Evolutionary conservation across 2,329 filamentous ascomycete species (phyloP).

Genomic region (Colletotrichum cordylinicola): DNA sequence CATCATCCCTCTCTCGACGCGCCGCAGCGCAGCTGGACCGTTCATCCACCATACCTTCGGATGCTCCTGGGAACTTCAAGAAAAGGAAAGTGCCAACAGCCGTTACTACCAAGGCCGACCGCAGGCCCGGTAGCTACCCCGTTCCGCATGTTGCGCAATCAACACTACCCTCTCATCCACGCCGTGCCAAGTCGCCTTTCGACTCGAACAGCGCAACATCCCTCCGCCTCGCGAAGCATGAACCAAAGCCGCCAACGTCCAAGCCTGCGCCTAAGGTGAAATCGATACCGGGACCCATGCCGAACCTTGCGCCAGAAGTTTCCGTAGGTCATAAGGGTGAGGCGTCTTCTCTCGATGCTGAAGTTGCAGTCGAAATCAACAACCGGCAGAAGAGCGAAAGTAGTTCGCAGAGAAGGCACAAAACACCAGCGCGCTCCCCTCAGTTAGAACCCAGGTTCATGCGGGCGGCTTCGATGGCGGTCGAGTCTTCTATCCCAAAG

Average conservation of each 20-base stretch:
- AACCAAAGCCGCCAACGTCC: background rate
- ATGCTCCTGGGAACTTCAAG: background rate
- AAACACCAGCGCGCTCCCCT: background rate
- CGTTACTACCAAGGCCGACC: background rate
- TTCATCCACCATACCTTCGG: background rate
- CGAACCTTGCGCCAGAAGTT: background rate
- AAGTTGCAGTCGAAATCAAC: background rate
- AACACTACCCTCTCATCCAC: background rate
- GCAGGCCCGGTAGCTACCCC: background rate
- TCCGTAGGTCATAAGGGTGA: background rate
- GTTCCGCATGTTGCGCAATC: background rate
- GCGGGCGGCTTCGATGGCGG: background rate
- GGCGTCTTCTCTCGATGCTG: background rate
- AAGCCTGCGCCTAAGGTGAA: background rate
- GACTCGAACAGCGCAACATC: background rate
- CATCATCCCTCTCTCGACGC: background rate
- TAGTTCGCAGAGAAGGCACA: background rate
- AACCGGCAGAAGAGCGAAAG: background rate
- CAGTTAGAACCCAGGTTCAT: background rate
- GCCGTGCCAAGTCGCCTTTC: background rate
- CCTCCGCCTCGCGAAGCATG: background rate
- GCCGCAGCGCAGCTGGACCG: background rate
- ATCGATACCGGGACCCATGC: background rate
- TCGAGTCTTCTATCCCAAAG: background rate
- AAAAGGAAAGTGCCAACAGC: slow-evolving; percentile 4